Evolutionary conservation across 257 asterid species (phyloP).

Genomic region (Nicotiana tomentosiformis): DNA sequence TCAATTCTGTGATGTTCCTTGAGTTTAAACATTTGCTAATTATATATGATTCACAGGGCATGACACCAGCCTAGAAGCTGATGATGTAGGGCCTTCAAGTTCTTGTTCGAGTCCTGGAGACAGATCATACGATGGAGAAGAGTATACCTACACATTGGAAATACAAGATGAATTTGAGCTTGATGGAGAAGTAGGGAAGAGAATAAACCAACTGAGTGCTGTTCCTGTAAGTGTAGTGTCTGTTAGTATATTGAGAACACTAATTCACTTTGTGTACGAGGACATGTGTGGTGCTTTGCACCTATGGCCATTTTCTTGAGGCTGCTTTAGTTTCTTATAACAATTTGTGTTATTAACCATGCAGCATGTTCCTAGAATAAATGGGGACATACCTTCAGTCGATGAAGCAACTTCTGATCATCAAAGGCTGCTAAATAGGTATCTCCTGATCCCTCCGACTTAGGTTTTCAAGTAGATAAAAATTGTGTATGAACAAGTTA

Average conservation of each 20-base stretch:
- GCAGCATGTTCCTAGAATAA: slow-evolving; percentile 92
- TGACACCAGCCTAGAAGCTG: slow-evolving; percentile 40
- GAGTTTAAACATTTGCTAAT: slow-evolving; percentile 5
- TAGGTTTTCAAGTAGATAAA: neutral
- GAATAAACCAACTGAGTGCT: slow-evolving; percentile 69
- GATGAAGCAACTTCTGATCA: slow-evolving; percentile 96
- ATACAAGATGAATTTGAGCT: slow-evolving; percentile 70
- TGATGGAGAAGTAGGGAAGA: slow-evolving; percentile 92
- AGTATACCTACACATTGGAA: slow-evolving; percentile 50
- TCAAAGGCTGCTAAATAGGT: slow-evolving; percentile 95
- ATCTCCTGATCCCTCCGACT: slow-evolving; percentile 3
- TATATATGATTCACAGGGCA: slow-evolving; percentile 34
- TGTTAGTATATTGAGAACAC: neutral
- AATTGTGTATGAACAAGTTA: neutral
- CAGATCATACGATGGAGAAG: slow-evolving; percentile 61
- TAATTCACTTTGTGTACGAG: neutral
- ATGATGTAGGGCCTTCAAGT: slow-evolving; percentile 43
- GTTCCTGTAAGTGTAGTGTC: slow-evolving; percentile 58
- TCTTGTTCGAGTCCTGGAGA: slow-evolving; percentile 72
- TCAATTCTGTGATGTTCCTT: neutral
- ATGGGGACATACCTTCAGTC: slow-evolving; percentile 89
- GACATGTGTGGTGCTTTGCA: neutral
- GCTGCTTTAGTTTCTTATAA: neutral
- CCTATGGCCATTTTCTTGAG: neutral
- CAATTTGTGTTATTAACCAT: slow-evolving; percentile 23